Evolutionary conservation across 257 asterid genomes (phyloP).

Genomic region (Gynochthodes officinalis): DNA sequence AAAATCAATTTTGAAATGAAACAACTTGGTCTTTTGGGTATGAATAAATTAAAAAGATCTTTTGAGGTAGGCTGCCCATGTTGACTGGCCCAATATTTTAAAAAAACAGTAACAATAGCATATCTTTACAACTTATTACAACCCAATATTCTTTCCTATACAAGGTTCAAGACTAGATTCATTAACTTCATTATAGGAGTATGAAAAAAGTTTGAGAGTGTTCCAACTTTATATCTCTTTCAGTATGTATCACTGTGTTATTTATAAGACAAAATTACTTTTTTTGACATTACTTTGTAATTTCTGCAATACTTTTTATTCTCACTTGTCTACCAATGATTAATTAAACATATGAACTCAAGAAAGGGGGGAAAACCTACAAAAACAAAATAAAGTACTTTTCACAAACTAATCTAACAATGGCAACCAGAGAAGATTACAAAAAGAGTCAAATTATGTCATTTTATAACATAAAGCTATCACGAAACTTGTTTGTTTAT

Average conservation of each 20-base stretch:
- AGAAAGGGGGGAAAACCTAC: no score
- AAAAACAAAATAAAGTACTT: no score
- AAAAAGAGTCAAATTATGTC: background rate
- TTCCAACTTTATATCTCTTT: background rate
- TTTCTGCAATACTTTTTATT: background rate
- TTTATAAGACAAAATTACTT: background rate
- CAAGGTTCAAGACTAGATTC: background rate
- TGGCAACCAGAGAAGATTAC: background rate
- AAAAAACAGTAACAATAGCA: background rate
- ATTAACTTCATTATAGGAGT: background rate
- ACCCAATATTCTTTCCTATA: background rate
- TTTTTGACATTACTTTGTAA: background rate
- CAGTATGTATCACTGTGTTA: no score
- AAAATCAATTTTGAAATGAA: background rate
- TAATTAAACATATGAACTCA: no score
- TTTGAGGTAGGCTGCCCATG: background rate
- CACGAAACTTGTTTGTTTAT: background rate
- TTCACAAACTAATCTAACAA: background rate
- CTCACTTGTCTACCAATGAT: background rate
- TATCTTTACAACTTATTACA: background rate
- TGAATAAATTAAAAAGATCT: background rate
- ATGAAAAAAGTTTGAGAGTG: background rate
- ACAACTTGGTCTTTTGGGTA: background rate
- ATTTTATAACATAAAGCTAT: background rate
- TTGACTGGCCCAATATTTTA: background rate